Conservation (phyloP, 2,329 filamentous ascomycete genomes). For the Clathrospora elynae region DNA sequence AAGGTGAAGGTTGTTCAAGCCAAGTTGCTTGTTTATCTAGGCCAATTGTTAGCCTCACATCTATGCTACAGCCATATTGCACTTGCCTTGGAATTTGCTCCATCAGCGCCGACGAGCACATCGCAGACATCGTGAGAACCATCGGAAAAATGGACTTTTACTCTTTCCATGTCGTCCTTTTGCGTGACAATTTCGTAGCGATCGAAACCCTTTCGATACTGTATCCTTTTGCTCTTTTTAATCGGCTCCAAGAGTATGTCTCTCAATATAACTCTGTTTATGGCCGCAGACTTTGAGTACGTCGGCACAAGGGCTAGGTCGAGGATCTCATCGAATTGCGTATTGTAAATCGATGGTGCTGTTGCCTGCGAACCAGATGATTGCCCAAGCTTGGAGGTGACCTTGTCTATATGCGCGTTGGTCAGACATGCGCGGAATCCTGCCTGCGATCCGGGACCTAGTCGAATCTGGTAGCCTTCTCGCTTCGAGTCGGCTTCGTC, state of each 20-base stretch:
- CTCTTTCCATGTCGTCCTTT: not conserved
- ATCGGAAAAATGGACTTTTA: constrained; percentile 1
- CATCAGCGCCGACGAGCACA: constrained; percentile 4
- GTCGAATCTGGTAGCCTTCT: constrained; percentile 12
- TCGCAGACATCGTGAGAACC: constrained; percentile 3
- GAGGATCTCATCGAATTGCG: constrained; percentile 1
- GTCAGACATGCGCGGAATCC: constrained; percentile 7
- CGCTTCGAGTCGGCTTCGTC: constrained; percentile 3
- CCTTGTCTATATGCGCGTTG: not conserved
- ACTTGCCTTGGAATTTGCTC: constrained; percentile 2
- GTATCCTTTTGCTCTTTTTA: not conserved
- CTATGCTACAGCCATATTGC: not conserved
- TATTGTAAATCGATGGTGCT: constrained; percentile 3
- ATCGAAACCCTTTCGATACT: not conserved
- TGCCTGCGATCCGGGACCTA: constrained; percentile 3
- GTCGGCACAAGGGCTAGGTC: not conserved
- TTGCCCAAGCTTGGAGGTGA: not conserved
- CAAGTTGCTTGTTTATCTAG: constrained; percentile 1
- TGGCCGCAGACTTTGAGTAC: constrained; percentile 2
- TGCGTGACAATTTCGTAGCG: not conserved
- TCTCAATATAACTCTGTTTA: constrained; percentile 1
- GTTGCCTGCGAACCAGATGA: constrained; percentile 2
- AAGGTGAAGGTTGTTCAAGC: not conserved
- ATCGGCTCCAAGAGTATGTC: not conserved
- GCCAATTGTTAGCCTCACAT: not conserved